A percentile compares a stretch with the other conserved stretches of the same genome.
phyloP scores from a whole-genome alignment of 805 yeast genomes.

The Saccharomycopsis lassenensis region DNA sequence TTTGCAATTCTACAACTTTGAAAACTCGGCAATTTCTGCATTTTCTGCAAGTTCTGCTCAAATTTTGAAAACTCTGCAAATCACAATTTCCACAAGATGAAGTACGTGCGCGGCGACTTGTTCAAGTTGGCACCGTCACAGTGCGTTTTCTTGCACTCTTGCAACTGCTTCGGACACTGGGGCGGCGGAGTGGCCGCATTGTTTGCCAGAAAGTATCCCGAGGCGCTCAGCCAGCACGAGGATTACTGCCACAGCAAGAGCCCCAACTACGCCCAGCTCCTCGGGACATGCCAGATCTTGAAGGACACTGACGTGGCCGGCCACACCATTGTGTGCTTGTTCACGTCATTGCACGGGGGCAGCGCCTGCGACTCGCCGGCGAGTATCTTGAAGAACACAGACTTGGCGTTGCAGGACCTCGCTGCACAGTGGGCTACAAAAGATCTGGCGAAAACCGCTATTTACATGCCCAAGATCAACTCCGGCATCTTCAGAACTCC shows the following conservation, averaged over 20 bases:
- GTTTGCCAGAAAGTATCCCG: slow-evolving; percentile 44
- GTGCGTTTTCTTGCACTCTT: slow-evolving; percentile 60
- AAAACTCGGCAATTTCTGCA: too few relatives aligned
- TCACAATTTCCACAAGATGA: too few relatives aligned
- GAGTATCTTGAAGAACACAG: slow-evolving; percentile 43
- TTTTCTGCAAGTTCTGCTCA: too few relatives aligned
- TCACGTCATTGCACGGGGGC: slow-evolving; percentile 53
- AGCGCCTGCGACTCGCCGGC: slow-evolving; percentile 29
- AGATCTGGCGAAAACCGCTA: slow-evolving; percentile 14
- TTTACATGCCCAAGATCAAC: slow-evolving; percentile 69
- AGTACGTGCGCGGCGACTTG: slow-evolving; percentile 48
- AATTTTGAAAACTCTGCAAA: too few relatives aligned
- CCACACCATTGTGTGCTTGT: slow-evolving; percentile 50
- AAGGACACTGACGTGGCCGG: not conserved
- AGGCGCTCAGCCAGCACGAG: slow-evolving; percentile 25
- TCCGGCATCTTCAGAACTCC: slow-evolving; percentile 75
- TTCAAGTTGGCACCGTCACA: slow-evolving; percentile 30
- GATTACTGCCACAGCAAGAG: slow-evolving; percentile 21
- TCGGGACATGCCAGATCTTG: slow-evolving; percentile 40
- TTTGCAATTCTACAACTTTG: too few relatives aligned
- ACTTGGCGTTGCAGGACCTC: slow-evolving; percentile 37
- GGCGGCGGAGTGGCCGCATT: slow-evolving; percentile 73
- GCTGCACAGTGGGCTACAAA: slow-evolving; percentile 5
- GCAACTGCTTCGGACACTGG: slow-evolving; percentile 74
- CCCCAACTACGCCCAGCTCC: slow-evolving; percentile 24